These are phyloP conservation scores for Exsudoporus frostii DNA, from an alignment of 768 basidiomycete genomes.

Conservation along the genomic window DNA sequence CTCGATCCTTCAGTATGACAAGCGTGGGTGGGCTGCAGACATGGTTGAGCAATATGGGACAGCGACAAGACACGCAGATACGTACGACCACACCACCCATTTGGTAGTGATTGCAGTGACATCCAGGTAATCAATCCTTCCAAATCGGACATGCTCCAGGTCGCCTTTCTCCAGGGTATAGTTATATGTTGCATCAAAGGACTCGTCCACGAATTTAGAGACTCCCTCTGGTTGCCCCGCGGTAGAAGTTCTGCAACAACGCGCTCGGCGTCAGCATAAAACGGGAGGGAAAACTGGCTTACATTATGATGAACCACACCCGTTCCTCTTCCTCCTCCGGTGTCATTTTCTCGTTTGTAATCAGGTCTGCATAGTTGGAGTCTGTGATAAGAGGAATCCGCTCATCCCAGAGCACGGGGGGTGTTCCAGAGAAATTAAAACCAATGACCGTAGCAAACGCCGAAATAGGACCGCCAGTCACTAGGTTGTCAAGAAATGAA, in stretches of 20 bases:
- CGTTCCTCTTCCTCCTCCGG: conserved; percentile 63
- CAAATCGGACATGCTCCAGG: conserved; percentile 73
- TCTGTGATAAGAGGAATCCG: conserved; percentile 81
- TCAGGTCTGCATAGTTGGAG: conserved; percentile 68
- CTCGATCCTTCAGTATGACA: conserved; percentile 67
- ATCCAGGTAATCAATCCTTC: conserved; percentile 82
- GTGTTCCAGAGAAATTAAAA: conserved; percentile 64
- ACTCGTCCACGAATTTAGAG: conserved; percentile 66
- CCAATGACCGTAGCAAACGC: conserved; percentile 55
- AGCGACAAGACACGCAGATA: conserved; percentile 13
- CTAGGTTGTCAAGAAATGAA: conserved; percentile 33
- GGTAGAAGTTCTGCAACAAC: conserved; percentile 51
- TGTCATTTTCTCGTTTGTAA: conserved; percentile 66
- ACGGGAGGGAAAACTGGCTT: conserved; percentile 25
- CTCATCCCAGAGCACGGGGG: conserved; percentile 55
- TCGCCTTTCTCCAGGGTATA: conserved; percentile 55
- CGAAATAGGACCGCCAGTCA: conserved; percentile 54
- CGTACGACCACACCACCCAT: conserved; percentile 84
- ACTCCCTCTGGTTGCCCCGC: conserved; percentile 57
- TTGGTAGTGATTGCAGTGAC: conserved; percentile 82
- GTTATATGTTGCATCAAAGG: conserved; percentile 76
- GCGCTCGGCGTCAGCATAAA: neutral
- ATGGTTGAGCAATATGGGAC: neutral
- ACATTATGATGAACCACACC: conserved; percentile 81
- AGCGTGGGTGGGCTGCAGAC: conserved; percentile 67